Percentiles rank a stretch among this genome's conserved stretches.
phyloP scores from a whole-genome alignment of 805 yeast genomes.

The Clavispora asparagi region DNA sequence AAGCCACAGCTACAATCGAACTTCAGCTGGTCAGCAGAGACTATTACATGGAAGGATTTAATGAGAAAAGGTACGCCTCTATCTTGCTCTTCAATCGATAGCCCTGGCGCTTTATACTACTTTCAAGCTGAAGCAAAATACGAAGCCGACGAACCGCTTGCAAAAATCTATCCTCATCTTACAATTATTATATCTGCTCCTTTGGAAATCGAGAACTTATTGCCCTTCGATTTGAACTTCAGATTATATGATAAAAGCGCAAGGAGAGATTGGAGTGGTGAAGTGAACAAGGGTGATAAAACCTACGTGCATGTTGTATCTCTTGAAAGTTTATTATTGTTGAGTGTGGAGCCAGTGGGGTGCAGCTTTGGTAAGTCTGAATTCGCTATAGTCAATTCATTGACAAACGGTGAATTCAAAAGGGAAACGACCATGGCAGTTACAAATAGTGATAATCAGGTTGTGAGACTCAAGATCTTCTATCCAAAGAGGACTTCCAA shows the following conservation, averaged over 20 bases:
- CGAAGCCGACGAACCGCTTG: slow-evolving; percentile 63
- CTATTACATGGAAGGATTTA: slow-evolving; percentile 62
- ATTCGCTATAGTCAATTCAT: slow-evolving; percentile 68
- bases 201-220: slow-evolving; percentile 71
- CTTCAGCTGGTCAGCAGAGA: slow-evolving; percentile 64
- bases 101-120: slow-evolving; percentile 44
- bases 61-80: slow-evolving; percentile 47
- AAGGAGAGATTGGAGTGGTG: slow-evolving; percentile 60
- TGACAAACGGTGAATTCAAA: slow-evolving; percentile 47
- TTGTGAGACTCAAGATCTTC: slow-evolving; percentile 56
- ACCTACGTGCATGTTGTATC: slow-evolving; percentile 77
- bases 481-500: slow-evolving; percentile 52
- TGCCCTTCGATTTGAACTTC: slow-evolving; percentile 78
- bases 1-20: slow-evolving; percentile 55
- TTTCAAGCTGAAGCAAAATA: slow-evolving; percentile 69
- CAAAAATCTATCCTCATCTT: slow-evolving; percentile 81
- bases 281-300: slow-evolving; percentile 58
- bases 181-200: slow-evolving; percentile 76
- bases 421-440: slow-evolving; percentile 51
- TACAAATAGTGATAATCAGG: slow-evolving; percentile 61
- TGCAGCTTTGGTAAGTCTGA: slow-evolving; percentile 62
- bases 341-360: slow-evolving; percentile 62
- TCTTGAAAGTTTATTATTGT: slow-evolving; percentile 60
- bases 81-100: slow-evolving; percentile 48
- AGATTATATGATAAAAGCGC: slow-evolving; percentile 71